Evolutionary conservation across 768 basidiomycete genomes (phyloP).

Genomic region (Trametes punicea): DNA sequence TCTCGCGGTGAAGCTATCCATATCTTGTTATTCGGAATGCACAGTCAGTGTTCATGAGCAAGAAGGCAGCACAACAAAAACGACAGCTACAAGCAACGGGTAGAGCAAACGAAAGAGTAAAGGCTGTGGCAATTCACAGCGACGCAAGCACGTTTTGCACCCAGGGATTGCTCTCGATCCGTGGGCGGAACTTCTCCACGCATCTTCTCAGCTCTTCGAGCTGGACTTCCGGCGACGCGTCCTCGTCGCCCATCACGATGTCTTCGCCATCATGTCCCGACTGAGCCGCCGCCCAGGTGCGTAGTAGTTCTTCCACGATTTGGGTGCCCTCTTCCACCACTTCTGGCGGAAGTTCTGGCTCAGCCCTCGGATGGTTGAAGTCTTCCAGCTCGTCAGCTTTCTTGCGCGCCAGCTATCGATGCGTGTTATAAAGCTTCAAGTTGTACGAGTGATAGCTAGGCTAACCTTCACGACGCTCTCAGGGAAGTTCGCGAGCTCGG

Average conservation of each 20-base stretch:
- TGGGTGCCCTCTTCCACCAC: slow-evolving; percentile 76
- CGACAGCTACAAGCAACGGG: slow-evolving; percentile 3
- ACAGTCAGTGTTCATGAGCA: background rate
- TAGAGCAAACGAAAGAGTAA: background rate
- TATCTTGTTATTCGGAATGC: too few relatives aligned
- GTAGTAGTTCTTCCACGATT: slow-evolving; percentile 77
- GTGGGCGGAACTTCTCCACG: slow-evolving; percentile 61
- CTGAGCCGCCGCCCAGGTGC: slow-evolving; percentile 52
- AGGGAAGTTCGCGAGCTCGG: slow-evolving; percentile 95
- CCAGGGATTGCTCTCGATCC: slow-evolving; percentile 80
- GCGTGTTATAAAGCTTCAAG: background rate
- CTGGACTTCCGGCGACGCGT: slow-evolving; percentile 32
- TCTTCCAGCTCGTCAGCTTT: slow-evolving; percentile 93
- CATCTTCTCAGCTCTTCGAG: slow-evolving; percentile 52
- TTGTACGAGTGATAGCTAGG: background rate
- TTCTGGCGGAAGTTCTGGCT: slow-evolving; percentile 49
- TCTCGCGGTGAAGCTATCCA: too few relatives aligned
- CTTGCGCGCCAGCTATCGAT: slow-evolving; percentile 71
- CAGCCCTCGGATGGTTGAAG: slow-evolving; percentile 47
- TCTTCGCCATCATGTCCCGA: slow-evolving; percentile 39
- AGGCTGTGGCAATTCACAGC: slow-evolving; percentile 3
- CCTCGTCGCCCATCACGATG: slow-evolving; percentile 50
- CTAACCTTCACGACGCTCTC: slow-evolving; percentile 85
- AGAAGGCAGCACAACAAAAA: background rate
- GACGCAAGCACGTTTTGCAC: slow-evolving; percentile 52